Conservation (phyloP, 768 basidiomycete genomes). For the Mycena galericulata region DNA sequence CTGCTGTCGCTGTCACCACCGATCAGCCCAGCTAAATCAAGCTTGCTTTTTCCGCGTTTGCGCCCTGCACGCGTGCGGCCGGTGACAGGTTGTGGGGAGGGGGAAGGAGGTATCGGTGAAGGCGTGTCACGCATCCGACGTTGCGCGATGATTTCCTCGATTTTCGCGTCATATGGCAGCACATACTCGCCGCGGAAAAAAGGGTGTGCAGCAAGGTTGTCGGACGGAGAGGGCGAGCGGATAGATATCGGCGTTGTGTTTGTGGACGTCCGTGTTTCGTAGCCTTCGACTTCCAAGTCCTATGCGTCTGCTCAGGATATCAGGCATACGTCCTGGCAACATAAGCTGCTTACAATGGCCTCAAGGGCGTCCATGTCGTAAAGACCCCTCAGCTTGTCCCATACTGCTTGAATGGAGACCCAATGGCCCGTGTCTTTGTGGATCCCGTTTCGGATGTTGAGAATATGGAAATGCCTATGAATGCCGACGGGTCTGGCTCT, state of each 20-base stretch:
- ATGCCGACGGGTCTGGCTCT: constrained; percentile 86
- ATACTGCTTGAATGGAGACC: constrained; percentile 73
- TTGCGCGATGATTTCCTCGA: constrained; percentile 69
- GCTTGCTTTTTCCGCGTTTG: constrained; percentile 62
- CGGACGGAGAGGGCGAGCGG: constrained; percentile 75
- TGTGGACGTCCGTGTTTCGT: constrained; percentile 57
- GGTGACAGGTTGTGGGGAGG: constrained; percentile 51
- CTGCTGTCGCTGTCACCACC: constrained; percentile 89
- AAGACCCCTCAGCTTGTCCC: constrained; percentile 77
- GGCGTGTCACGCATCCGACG: constrained; percentile 75
- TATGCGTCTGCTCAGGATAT: constrained; percentile 39
- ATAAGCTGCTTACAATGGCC: constrained; percentile 63
- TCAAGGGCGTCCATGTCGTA: constrained; percentile 86
- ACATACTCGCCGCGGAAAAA: constrained; percentile 80
- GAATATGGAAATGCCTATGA: constrained; percentile 84
- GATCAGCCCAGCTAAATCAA: constrained; percentile 78
- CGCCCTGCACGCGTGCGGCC: constrained; percentile 42
- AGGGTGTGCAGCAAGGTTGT: constrained; percentile 76
- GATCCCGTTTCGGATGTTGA: constrained; percentile 80
- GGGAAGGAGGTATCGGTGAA: constrained; percentile 72
- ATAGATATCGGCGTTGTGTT: constrained; percentile 61
- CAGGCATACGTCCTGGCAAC: constrained; percentile 20
- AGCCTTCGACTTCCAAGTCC: constrained; percentile 60
- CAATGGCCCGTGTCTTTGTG: constrained; percentile 74
- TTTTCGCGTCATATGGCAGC: constrained; percentile 68